Evolutionary conservation across 1,139 yeast species (phyloP).

Genomic region (Eremothecium coryli): DNA sequence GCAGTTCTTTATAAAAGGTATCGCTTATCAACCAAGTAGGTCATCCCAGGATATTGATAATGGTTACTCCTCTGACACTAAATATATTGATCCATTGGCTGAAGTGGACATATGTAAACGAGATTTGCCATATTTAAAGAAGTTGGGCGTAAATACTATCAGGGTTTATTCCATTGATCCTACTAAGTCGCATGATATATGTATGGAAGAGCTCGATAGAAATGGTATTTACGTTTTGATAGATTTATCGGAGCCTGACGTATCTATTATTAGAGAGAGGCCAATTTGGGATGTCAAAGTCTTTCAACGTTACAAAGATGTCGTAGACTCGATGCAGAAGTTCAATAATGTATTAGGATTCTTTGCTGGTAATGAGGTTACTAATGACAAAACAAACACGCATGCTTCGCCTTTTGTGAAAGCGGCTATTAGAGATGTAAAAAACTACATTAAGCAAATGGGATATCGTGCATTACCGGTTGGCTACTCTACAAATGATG

Average conservation of each 20-base stretch:
- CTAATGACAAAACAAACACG: conserved; percentile 41
- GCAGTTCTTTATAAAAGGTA: conserved; percentile 50
- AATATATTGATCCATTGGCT: conserved; percentile 47
- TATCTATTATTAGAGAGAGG: conserved; percentile 40
- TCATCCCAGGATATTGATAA: conserved; percentile 23
- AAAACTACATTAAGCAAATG: conserved; percentile 37
- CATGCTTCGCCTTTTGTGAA: conserved; percentile 52
- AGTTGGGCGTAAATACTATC: conserved; percentile 44
- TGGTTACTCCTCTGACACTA: conserved; percentile 24
- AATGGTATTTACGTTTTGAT: conserved; percentile 50
- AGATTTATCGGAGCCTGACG: conserved; percentile 47
- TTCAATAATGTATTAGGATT: conserved; percentile 47
- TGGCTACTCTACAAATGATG: conserved; percentile 57
- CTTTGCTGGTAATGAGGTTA: conserved; percentile 56
- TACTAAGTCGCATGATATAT: conserved; percentile 40
- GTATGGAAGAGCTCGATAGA: conserved; percentile 44
- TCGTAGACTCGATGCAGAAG: conserved; percentile 41
- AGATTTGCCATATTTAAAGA: conserved; percentile 41
- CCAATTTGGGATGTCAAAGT: conserved; percentile 51
- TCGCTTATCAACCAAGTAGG: conserved; percentile 47
- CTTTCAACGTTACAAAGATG: conserved; percentile 55
- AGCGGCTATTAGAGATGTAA: conserved; percentile 52
- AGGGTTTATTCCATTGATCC: conserved; percentile 51
- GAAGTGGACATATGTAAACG: conserved; percentile 40
- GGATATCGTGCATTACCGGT: conserved; percentile 46